Base-by-base conservation (phyloP, 2,329 filamentous ascomycete genomes). In the Penicillium crustosum region DNA sequence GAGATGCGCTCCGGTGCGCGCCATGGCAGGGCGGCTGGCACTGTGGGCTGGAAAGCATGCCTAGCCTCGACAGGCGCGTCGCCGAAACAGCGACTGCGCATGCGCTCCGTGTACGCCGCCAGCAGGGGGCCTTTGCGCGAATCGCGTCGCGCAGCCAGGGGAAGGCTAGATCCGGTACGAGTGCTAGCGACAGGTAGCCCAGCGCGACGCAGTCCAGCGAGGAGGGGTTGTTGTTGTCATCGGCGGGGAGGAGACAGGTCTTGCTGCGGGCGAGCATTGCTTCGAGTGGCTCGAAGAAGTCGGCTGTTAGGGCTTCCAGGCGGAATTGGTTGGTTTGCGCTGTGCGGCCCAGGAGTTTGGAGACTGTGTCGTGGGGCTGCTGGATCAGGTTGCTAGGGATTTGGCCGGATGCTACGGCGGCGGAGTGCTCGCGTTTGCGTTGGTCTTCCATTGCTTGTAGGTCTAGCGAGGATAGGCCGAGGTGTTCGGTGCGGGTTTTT, bases 171-270 rank as follows among this genome's bases (percentile, higher is more conserved):
- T 82, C 74, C 0, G 87, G 83, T 25, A 83, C 79, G 1, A 89
- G 78, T 79, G 94, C 89, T 49, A 97, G 77, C 2, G 86, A 82
- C 36, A 97, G 78, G 71, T 95, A 96, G 12, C 88, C 94, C 67
- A 91, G 85, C 0, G 86, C 87, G 47, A 97, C 73, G 70, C 90
- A 96, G 73, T 97, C 93, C 25, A 95, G 75, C 54, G 83, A 85
- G 2, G 85, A 85, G 0, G 84, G 81, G n/a, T 77, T 68, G 1
- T 77, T 70, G 9, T 76, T 74, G 29, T 50, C 48, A n/a, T 58
- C 61, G 2, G 49, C 27, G 12, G 77, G 78, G 1, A 90, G 76
- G 12, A 90, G 73, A 67, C 83, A 88, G 2, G 74, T 68, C 60
- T 84, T 85, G 19, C 13, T 50, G 21, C 77, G 71, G 1, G 78